phyloP scores from a whole-genome alignment of 345 rosid genomes.

The Arabidopsis suecica region DNA sequence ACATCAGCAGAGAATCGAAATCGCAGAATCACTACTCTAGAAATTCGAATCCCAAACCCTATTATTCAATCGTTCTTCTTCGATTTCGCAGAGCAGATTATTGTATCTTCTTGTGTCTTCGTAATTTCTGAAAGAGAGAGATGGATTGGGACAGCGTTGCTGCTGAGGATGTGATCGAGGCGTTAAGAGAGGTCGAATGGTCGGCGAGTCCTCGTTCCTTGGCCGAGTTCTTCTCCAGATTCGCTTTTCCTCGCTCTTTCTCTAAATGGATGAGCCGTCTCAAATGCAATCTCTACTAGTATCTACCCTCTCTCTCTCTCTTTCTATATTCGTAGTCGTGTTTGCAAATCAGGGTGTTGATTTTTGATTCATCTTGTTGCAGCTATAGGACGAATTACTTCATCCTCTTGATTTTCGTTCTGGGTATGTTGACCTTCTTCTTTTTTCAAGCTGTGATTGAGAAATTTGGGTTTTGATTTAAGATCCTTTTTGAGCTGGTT shows the following conservation, averaged over 20 bases:
- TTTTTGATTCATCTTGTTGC: slow-evolving; percentile 26
- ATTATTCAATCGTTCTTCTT: not conserved
- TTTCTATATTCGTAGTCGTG: not conserved
- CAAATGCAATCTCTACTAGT: slow-evolving; percentile 53
- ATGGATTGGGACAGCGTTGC: slow-evolving; percentile 52
- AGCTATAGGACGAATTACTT: slow-evolving; percentile 50
- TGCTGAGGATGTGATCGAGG: slow-evolving; percentile 45
- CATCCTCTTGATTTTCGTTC: slow-evolving; percentile 42
- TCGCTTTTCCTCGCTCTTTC: slow-evolving; percentile 49
- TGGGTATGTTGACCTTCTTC: slow-evolving; percentile 33
- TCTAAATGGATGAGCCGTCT: slow-evolving; percentile 50
- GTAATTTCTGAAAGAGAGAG: slow-evolving; percentile 21
- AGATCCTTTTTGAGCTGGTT: slow-evolving; percentile 21
- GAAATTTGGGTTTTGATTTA: slow-evolving; percentile 15
- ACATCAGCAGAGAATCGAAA: slow-evolving; percentile 24
- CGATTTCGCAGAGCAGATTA: slow-evolving; percentile 4
- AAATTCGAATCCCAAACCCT: slow-evolving; percentile 29
- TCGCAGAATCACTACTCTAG: not conserved
- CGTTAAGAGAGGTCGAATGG: slow-evolving; percentile 48
- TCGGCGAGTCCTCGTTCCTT: slow-evolving; percentile 47
- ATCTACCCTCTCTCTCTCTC: not conserved
- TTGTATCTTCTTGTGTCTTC: not conserved
- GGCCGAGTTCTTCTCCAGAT: slow-evolving; percentile 49
- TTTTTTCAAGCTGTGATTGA: not conserved
- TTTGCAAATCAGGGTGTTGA: not conserved